Evolutionary conservation across 2,329 filamentous ascomycete species (phyloP), one percentile per base, ranked within the genome.

Genomic region (Triangularia verruculosa): DNA sequence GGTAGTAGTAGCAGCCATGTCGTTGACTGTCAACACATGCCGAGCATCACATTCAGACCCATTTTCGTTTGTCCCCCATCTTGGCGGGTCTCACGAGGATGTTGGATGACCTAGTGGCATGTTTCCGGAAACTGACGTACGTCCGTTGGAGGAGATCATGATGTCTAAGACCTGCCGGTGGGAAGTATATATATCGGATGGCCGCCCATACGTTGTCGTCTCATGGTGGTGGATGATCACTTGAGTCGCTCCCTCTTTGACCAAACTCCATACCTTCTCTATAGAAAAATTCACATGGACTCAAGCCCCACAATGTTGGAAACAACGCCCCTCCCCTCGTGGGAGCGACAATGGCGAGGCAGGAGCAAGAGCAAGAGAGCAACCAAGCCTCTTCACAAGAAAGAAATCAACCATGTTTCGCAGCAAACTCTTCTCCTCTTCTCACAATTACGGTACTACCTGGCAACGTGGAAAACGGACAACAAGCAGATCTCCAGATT

Each of bases 71-170:
- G 28, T 53, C 59, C 54, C 53, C 34, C 55, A 51, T 58, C 62
- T 57, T 39, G 60, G 65, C 60, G 63, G 61, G 65, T 67, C 65
- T 65, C 65, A 65, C 63, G 55, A 61, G 61, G 51, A 39, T 57
- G 8, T 32, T 63, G 30, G 55, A 43, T 57, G 55, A 61, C 54
- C 57, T 56, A 62, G 61, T 52, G 25, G 20, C 20, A 27, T 27
- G 52, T 59, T 24, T 52, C 28, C n/a, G n/a, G 22, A 47, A 9
- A 59, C 57, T 59, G 57, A 59, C 57, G 57, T 59, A 59, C 34
- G 34, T 59, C 17, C 39, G n/a, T 47, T 20, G 39, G 39, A 47
- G 34, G 34, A 47, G 4, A 47, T 47, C 39, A 47, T 47, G 39
- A 47, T 47, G 39, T 47, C 39, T 47, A 17, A 47, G 39, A 47